Conservation (phyloP, 176 grass and related monocot species). For the Triticum urartu region DNA sequence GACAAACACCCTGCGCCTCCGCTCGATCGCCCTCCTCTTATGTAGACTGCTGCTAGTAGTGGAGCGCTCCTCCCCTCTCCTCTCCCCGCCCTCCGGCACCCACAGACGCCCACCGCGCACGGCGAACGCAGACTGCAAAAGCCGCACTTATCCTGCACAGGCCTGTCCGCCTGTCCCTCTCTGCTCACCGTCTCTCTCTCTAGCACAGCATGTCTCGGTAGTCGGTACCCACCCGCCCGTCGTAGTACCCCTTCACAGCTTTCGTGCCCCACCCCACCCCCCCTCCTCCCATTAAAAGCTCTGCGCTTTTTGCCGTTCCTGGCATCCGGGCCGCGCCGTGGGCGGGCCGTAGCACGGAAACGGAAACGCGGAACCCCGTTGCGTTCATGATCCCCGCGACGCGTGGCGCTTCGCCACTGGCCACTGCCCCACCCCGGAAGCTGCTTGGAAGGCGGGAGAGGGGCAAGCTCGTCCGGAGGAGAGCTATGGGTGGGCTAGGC, state of each 20-base stretch:
- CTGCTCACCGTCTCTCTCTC: not conserved
- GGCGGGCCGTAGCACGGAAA: not conserved
- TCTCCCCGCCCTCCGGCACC: not conserved
- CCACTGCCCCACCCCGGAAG: not conserved
- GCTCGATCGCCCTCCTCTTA: not conserved
- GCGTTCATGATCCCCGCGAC: not conserved
- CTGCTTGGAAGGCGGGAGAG: not conserved
- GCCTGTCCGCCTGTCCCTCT: not conserved
- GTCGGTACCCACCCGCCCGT: not conserved
- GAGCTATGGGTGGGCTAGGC: too few species aligned
- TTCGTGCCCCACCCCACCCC: not conserved
- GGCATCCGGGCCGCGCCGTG: not conserved
- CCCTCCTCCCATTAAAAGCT: not conserved
- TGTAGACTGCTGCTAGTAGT: not conserved
- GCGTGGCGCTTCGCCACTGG: not conserved
- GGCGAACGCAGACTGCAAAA: not conserved
- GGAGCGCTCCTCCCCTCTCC: not conserved
- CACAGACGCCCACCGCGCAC: not conserved
- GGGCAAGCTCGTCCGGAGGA: too few species aligned
- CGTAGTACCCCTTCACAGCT: constrained; percentile 12
- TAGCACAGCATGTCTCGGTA: not conserved
- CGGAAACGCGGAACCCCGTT: not conserved
- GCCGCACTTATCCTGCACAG: not conserved
- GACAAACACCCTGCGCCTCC: not conserved
- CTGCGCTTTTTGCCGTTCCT: constrained; percentile 25